Base-by-base conservation (phyloP, 2,329 filamentous ascomycete genomes). In the Stemphylium lycopersici region DNA sequence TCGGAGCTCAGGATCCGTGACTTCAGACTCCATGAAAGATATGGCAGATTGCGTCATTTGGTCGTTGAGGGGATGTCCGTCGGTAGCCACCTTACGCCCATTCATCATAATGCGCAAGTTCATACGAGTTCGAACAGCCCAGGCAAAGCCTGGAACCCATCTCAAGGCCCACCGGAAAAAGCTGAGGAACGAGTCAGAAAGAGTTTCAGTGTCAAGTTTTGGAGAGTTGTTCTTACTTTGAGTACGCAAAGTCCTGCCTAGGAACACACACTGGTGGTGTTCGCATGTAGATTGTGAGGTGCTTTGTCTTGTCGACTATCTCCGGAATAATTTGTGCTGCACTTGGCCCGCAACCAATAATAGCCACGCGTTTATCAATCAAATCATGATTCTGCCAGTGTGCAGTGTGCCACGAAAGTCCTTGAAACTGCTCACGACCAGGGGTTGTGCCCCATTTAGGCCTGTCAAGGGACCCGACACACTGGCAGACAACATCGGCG, bases 321-420 rank as follows among this genome's bases (percentile, higher is more conserved):
- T 72, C 70, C n/a, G 75, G 62, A 0, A 77, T 70, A 15, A 77
- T 76, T 42, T 77, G 75, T 2, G 77, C 73, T 5, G 73, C 75
- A 38, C 63, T 69, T 38, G 62, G 68, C 6, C 75, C 75, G 12
- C 70, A 69, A 6, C 75, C 75, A 18, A 77, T 68, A 3, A 77
- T 72, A 3, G 75, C 75, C 3, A 77, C 74, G 13, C 58, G 67
- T 49, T 77, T 77, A 18, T 68, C 69, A 22, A 16, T 71, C 16
- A 55, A 39, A 29, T 72, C 49, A 37, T 54, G 74, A 50, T 74
- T 68, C 29, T 77, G 74, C 48, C 73, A 78, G 11, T 65, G 58
- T 22, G 76, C 76, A 7, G 70, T 73, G 52, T 78, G 76, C 72
- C 76, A 72, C 5, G 77, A 58, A 48, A 75, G 72, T 15, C 76